Evolutionary conservation across 352 stramenopile species (phyloP).

Genomic region (Phytophthora meadii): DNA sequence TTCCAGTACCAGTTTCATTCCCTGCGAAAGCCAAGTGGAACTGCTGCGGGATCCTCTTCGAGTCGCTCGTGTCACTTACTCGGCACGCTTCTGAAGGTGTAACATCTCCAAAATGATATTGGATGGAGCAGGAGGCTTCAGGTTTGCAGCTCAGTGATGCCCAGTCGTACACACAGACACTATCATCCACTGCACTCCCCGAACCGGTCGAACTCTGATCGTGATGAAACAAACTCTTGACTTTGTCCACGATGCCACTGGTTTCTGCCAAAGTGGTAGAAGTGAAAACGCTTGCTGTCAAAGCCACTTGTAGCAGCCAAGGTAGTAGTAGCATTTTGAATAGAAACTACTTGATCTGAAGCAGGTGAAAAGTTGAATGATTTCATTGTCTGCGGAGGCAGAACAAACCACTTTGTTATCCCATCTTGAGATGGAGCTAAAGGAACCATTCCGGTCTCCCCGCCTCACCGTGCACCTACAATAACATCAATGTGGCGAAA

Average conservation of each 20-base stretch:
- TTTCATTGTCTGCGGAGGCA: too few relatives aligned
- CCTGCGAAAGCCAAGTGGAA: neutral
- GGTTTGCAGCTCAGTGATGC: constrained; percentile 36
- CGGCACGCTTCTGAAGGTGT: constrained; percentile 51
- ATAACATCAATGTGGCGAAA: too few relatives aligned
- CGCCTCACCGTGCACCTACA: constrained; percentile 2
- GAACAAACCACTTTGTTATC: too few relatives aligned
- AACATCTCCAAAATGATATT: constrained; percentile 46
- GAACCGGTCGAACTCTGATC: constrained; percentile 3
- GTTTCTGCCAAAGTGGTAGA: neutral
- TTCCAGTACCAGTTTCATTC: neutral
- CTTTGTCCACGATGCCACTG: constrained; percentile 21
- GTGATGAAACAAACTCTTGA: constrained; percentile 17
- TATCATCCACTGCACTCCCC: constrained; percentile 33
- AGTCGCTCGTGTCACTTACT: constrained; percentile 32
- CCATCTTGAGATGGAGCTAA: too few relatives aligned
- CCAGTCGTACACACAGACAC: constrained; percentile 36
- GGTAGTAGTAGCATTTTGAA: constrained; percentile 1
- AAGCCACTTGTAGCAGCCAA: neutral
- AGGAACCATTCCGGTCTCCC: neutral
- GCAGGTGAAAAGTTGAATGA: too few relatives aligned
- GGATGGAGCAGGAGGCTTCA: constrained; percentile 33
- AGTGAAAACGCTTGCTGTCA: constrained; percentile 2
- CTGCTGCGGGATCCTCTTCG: constrained; percentile 28
- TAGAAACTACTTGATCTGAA: too few relatives aligned